phyloP scores from a whole-genome alignment of 306 rosid genomes.

The Vachellia collinsii region DNA sequence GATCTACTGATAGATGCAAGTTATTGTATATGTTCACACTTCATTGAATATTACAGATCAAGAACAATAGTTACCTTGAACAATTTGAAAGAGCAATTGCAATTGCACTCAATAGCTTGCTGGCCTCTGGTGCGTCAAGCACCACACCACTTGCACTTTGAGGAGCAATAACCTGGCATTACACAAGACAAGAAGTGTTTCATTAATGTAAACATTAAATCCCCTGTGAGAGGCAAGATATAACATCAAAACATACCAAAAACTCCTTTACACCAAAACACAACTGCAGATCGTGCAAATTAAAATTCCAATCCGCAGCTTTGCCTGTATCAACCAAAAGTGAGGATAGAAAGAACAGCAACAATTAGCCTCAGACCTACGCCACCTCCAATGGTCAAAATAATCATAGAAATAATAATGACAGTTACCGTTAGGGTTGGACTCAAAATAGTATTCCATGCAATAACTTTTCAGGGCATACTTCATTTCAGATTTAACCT shows the following conservation, averaged over 20 bases:
- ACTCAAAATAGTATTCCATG: conserved; percentile 81
- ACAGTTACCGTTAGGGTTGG: conserved; percentile 56
- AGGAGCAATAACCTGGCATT: conserved; percentile 85
- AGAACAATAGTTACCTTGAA: conserved; percentile 61
- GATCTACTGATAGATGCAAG: not conserved
- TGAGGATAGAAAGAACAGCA: conserved; percentile 31
- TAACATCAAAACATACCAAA: conserved; percentile 62
- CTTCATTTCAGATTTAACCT: conserved; percentile 86
- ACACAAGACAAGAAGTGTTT: conserved; percentile 30
- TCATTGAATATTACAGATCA: conserved; percentile 34
- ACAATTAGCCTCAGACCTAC: conserved; percentile 24
- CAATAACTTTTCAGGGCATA: conserved; percentile 71
- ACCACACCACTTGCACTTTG: conserved; percentile 97
- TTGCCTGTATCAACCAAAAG: conserved; percentile 54
- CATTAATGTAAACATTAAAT: conserved; percentile 16
- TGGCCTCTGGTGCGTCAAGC: conserved; percentile 93
- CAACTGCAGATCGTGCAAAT: conserved; percentile 77
- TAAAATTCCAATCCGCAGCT: conserved; percentile 59
- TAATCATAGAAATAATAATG: not conserved
- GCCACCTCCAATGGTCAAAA: not conserved
- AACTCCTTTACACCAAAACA: conserved; percentile 93
- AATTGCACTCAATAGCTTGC: conserved; percentile 94
- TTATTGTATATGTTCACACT: conserved; percentile 23
- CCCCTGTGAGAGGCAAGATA: conserved; percentile 25
- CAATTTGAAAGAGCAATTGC: conserved; percentile 97